Base-by-base conservation (phyloP, 2,329 filamentous ascomycete genomes). In the Nigrospora sphaerica region DNA sequence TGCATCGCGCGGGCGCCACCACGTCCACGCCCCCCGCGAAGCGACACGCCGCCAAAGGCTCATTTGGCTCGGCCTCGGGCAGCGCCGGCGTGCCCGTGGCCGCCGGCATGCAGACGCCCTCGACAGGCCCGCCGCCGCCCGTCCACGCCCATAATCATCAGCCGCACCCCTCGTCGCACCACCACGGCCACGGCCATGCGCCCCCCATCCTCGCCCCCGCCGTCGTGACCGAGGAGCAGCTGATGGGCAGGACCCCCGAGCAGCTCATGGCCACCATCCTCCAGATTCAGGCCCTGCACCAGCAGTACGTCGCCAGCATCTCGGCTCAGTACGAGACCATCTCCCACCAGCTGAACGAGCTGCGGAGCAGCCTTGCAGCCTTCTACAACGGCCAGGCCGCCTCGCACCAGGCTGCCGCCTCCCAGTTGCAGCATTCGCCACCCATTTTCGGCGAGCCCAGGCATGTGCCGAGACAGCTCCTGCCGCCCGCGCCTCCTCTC, bases 191-290 rank as follows among this genome's bases (percentile, higher is more conserved):
- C 49, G 43, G 50, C 48, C 51, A 52, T 46, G 49, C 47, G 18
- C 39, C 46, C 43, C 45, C 53, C 43, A 51, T 47, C 49, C 52
- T 57, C 49, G 53, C 56, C 42, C 47, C 54, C 44, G 47, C 46
- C 41, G 49, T 51, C 43, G 56, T 54, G 49, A 62, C 59, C 49
- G 61, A 62, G 39, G 62, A 64, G 13, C 62, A 61, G 49, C 52
- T 65, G 34, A 49, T 57, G 31, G 60, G 57, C 45, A 61, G 57
- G 44, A 58, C 57, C 14, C 52, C 61, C 39, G 63, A 64, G 44
- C 61, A 67, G 50, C 59, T 67, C 46, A 57, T 67, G 45, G 53
- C 55, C 40, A 60, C 62, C 43, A 63, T 67, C 46, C 53, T 65
- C 33, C 54, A 62, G 50, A 57, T 66, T 39, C 64, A 66, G 42